These are phyloP conservation scores for Phlyctochytrium arcticum DNA, from an alignment of 192 early-diverging fungal species.

Conservation along the genomic window DNA sequence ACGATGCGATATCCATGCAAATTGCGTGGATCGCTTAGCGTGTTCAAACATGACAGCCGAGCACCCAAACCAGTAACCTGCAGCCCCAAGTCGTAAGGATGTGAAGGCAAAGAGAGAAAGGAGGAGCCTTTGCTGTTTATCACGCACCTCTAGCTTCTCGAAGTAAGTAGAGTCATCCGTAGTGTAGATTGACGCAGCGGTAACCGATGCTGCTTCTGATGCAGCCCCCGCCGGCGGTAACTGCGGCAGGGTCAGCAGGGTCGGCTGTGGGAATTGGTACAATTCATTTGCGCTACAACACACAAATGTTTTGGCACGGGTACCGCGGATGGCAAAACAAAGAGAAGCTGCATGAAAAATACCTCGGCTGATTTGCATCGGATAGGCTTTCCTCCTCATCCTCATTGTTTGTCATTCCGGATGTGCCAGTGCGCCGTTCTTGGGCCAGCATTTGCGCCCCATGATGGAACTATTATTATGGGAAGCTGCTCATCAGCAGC, in stretches of 20 bases:
- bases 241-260: neutral
- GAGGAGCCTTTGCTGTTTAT: too few species aligned
- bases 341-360: too few species aligned
- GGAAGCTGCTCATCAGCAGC: neutral
- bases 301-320: too few species aligned
- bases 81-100: neutral
- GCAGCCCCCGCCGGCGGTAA: neutral
- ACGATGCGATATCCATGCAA: neutral
- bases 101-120: neutral
- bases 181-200: neutral
- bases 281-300: too few species aligned
- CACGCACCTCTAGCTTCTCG: neutral
- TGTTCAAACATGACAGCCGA: neutral
- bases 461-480: neutral
- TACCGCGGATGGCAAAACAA: too few species aligned
- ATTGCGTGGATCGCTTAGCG: neutral
- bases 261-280: too few species aligned
- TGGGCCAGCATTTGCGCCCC: neutral
- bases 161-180: neutral
- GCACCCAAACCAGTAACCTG: neutral
- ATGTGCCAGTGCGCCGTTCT: neutral
- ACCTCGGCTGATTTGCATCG: too few species aligned
- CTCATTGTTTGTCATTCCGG: neutral
- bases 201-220: neutral
- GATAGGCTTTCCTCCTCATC: neutral